These are phyloP conservation scores for Telfairia occidentalis DNA, from an alignment of 331 rosid genomes.

Conservation along the genomic window DNA sequence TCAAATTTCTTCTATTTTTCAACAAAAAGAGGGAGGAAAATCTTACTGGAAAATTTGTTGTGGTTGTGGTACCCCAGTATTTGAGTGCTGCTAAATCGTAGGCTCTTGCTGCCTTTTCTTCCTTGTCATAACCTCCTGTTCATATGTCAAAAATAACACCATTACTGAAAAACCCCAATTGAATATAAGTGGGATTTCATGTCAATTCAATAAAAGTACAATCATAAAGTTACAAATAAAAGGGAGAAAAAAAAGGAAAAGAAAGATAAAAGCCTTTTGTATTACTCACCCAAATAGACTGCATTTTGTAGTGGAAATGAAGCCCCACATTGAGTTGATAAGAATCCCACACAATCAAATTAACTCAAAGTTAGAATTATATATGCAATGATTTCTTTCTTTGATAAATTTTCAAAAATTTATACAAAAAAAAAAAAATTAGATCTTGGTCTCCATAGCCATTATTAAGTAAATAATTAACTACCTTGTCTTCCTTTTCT, in stretches of 20 bases:
- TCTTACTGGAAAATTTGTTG: constrained; percentile 84
- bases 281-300: constrained; percentile 81
- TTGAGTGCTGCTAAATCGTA: constrained; percentile 89
- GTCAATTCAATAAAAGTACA: background rate
- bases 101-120: constrained; percentile 92
- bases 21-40: background rate
- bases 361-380: background rate
- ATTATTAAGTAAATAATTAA: background rate
- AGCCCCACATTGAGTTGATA: constrained; percentile 10
- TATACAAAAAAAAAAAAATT: background rate
- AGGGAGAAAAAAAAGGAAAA: background rate
- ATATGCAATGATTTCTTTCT: background rate
- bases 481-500: constrained; percentile 94
- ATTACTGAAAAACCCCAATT: background rate
- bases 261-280: background rate
- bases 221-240: background rate
- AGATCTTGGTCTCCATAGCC: background rate
- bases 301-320: constrained; percentile 27
- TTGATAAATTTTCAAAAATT: background rate
- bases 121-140: constrained; percentile 89
- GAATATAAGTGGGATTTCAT: background rate
- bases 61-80: constrained; percentile 91
- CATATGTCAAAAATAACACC: background rate
- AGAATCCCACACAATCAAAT: constrained; percentile 9
- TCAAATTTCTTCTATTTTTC: no score